Conservation (phyloP, 352 stramenopile species). For the Phytopythium cucurbitacearum region DNA sequence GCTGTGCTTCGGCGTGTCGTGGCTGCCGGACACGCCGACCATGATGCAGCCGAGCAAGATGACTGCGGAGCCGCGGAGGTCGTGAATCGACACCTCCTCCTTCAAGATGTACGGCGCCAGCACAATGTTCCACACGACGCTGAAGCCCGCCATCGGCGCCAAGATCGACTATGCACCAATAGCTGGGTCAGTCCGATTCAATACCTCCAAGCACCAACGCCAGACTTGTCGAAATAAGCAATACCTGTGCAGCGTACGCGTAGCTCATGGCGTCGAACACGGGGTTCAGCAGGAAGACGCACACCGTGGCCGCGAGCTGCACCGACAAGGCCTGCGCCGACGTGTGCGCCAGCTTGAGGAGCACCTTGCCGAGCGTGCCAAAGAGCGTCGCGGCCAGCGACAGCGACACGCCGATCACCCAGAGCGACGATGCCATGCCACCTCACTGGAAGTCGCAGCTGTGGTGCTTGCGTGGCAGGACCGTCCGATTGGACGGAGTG, state of each 20-base stretch:
- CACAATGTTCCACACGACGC: slow-evolving; percentile 87
- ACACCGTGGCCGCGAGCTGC: slow-evolving; percentile 67
- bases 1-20: slow-evolving; percentile 71
- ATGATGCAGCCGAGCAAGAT: slow-evolving; percentile 75
- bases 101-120: slow-evolving; percentile 77
- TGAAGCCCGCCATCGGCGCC: slow-evolving; percentile 83
- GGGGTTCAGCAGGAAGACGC: slow-evolving; percentile 81
- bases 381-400: slow-evolving; percentile 83
- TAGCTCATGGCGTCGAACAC: slow-evolving; percentile 87
- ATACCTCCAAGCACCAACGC: neutral
- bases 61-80: slow-evolving; percentile 65
- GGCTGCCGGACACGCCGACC: slow-evolving; percentile 76
- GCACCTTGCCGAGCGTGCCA: slow-evolving; percentile 81
- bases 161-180: slow-evolving; percentile 59
- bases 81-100: slow-evolving; percentile 70
- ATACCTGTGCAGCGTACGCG: slow-evolving; percentile 76
- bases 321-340: slow-evolving; percentile 45
- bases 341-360: slow-evolving; percentile 83
- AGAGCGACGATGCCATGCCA: slow-evolving; percentile 37
- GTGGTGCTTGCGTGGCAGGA: slow-evolving; percentile 3
- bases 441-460: neutral
- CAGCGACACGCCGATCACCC: slow-evolving; percentile 72
- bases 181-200: too few species aligned
- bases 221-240: neutral
- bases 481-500: neutral